Percentiles rank a stretch among this genome's conserved stretches.
Conservation (phyloP, 129 eudicot species). For the Flaveria ramosissima region DNA sequence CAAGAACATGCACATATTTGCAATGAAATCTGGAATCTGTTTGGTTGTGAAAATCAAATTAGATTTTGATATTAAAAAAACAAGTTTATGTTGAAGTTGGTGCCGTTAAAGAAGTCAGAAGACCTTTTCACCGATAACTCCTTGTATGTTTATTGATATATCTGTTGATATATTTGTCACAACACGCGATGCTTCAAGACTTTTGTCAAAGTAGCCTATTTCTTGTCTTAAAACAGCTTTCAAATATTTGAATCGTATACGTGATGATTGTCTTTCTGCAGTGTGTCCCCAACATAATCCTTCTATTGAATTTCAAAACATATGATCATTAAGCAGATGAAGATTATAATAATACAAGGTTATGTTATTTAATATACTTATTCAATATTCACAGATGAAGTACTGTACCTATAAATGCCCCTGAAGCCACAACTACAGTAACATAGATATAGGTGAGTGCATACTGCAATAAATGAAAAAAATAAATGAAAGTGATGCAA, state of each 20-base stretch:
- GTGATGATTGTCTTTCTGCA: constrained; percentile 44
- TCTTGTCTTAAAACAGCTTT: constrained; percentile 44
- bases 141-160: constrained; percentile 39
- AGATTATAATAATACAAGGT: not conserved
- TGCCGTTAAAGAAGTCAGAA: constrained; percentile 8
- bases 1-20: constrained; percentile 28
- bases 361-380: not conserved
- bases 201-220: constrained; percentile 38
- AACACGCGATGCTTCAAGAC: constrained; percentile 38
- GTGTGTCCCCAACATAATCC: constrained; percentile 46
- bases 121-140: constrained; percentile 43
- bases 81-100: not conserved
- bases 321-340: not conserved
- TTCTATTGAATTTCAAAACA: constrained; percentile 29
- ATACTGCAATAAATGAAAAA: constrained; percentile 36
- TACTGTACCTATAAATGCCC: constrained; percentile 47
- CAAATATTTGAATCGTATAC: constrained; percentile 38
- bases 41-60: not conserved
- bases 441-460: constrained; percentile 42
- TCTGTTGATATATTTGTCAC: constrained; percentile 40
- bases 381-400: not conserved
- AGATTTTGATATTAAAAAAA: not conserved
- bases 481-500: not conserved
- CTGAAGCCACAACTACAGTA: constrained; percentile 47
- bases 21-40: constrained; percentile 42